Base-by-base conservation (phyloP, 768 basidiomycete genomes). In the Pluteus cervinus region DNA sequence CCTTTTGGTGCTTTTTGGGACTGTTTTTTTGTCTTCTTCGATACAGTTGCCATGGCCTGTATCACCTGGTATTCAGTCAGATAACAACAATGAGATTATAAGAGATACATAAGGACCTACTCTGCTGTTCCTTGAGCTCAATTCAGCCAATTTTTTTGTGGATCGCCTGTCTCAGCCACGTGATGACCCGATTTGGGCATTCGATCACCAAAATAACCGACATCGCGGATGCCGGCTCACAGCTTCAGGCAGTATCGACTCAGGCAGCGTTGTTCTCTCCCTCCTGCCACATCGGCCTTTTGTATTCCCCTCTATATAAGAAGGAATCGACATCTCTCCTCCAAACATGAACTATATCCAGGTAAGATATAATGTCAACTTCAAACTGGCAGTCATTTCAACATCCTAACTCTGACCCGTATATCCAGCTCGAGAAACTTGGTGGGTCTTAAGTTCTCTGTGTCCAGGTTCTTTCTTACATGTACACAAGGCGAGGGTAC, bases 371-470 rank as follows among this genome's bases (percentile, higher is more conserved):
- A 24, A 32, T 6, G 18, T 29, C 20, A 14, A 23, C 31, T 39
- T 36, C 22, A 28, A 44, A 5, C 37, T 37, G 11, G 33, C 15
- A n/a, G 18, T 14, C 25, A 7, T 21, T 16, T 5, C 20, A 10
- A 20, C 33, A 36, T 20, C 26, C 36, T 40, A 14, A 32, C 43
- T 40, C 37, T 33, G 42, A 36, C 22, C 42, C 37, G 4, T 37
- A n/a, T 29, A 14, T 33, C 4, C 48, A 91, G 82, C 69, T 96
- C 35, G 92, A 96, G 68, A 96, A 94, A 66, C 68, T 96, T 48
- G 92, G 88, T 68, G 51, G 40, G 52, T 15, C 28, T 18, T 20
- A 15, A 10, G 28, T n/a, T 7, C 21, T 22, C 21, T 7, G 12
- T 15, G 22, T 37, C 14, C 25, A 15, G 22, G 29, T 33, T 30